Conservation (phyloP, 805 yeast genomes). For the Cyberlindnera bimundalis region DNA sequence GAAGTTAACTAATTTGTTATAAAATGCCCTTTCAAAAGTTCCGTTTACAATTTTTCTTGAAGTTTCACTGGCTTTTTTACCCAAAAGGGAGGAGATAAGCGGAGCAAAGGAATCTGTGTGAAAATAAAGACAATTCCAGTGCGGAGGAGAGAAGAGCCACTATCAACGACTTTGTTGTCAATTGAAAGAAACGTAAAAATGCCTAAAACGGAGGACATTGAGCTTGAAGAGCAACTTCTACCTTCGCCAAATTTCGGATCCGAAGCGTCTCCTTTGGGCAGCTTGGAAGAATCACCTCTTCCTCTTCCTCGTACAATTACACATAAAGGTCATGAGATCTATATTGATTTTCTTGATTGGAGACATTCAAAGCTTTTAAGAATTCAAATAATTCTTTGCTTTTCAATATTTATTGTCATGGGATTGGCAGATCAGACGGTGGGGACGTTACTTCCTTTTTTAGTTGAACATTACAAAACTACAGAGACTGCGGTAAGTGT, state of each 20-base stretch:
- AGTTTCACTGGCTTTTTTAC: no score
- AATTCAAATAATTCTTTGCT: conserved; percentile 40
- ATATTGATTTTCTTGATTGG: conserved; percentile 21
- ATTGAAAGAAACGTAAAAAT: background rate
- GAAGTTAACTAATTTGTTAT: no score
- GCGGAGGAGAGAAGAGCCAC: no score
- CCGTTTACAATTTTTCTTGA: no score
- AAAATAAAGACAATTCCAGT: no score
- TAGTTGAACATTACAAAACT: conserved; percentile 45
- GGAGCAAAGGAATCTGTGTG: no score
- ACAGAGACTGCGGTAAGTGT: conserved; percentile 47
- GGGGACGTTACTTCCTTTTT: conserved; percentile 54
- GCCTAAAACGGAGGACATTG: conserved; percentile 3
- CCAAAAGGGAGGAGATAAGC: no score
- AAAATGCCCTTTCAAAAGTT: no score
- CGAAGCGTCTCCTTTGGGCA: background rate
- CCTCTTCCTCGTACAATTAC: background rate
- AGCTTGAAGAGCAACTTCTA: conserved; percentile 7
- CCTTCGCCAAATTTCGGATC: background rate
- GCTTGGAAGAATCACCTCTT: no score
- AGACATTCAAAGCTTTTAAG: conserved; percentile 35
- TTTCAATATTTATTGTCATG: conserved; percentile 39
- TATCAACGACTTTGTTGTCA: no score
- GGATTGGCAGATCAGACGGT: conserved; percentile 61
- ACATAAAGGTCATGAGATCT: conserved; percentile 5